Percentiles rank a stretch among this genome's conserved stretches.
Evolutionary conservation across 768 basidiomycete genomes (phyloP).

Genomic region (Russula foetens): DNA sequence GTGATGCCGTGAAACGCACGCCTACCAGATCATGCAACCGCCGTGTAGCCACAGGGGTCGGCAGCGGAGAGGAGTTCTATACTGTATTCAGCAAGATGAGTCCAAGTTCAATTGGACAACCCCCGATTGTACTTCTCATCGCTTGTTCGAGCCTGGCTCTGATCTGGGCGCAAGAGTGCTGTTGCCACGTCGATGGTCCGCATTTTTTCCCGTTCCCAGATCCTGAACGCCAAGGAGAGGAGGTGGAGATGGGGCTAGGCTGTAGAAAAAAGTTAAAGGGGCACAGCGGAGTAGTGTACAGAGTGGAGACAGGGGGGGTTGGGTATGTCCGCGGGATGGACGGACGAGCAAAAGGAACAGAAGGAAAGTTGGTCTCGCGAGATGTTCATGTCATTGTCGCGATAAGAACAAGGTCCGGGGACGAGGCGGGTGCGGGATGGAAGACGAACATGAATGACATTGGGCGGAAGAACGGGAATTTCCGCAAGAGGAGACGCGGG

Average conservation of each 20-base stretch:
- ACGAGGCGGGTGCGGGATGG: neutral
- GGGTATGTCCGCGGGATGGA: neutral
- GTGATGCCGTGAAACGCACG: neutral
- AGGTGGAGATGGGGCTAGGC: neutral
- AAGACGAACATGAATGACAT: neutral
- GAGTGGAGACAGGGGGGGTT: neutral
- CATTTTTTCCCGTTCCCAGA: neutral
- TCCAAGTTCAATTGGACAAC: neutral
- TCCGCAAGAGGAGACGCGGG: conserved; percentile 14
- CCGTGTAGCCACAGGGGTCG: neutral
- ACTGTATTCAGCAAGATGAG: neutral
- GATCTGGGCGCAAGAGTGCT: neutral
- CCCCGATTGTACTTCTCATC: neutral
- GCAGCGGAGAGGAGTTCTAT: neutral
- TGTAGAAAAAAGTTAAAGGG: neutral
- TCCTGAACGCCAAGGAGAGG: too few relatives aligned
- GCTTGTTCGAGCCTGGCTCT: neutral
- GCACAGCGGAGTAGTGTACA: too few relatives aligned
- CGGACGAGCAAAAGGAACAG: neutral
- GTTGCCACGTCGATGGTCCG: conserved; percentile 10
- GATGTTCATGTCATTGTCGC: neutral
- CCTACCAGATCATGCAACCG: neutral
- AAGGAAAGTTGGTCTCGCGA: neutral
- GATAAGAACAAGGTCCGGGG: conserved; percentile 3
- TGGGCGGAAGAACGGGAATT: conserved; percentile 3